Base-by-base conservation (phyloP, 805 yeast genomes). In the Metschnikowia sp. region DNA sequence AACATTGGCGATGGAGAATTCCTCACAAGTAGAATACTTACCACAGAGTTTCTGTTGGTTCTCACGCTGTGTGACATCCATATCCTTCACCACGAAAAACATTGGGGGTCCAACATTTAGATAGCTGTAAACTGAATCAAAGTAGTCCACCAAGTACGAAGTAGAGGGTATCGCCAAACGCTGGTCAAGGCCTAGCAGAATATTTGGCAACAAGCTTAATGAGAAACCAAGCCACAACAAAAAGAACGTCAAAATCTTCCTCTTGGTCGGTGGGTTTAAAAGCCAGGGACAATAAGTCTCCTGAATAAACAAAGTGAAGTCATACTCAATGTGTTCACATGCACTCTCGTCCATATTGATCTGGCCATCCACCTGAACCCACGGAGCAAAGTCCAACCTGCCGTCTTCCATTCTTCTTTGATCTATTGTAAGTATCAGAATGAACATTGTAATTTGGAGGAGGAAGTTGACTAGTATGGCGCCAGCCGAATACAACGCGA, bases 51-150 rank as follows among this genome's bases (percentile, higher is more conserved):
- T 72, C 56, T 84, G 85, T 63, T 92, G 99, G 40, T 75, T 76
- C 2, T 55, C 66, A 40, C 87, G 69, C 11, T 64, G 48, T 0
- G 92, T 87, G 6, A 86, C 74, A 57, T 88, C 84, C 40, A 81
- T 60, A 44, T 79, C 82, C 39, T 80, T 78, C n/a, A 88, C 81
- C 22, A 94, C 89, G 64, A 90, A 86, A 60, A 86, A 94, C 1
- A 88, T 76, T 0, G 99, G 99, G 1, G 99, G 96, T 0, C 98
- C 99, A 8, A 86, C 86, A 49, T 85, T 83, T 50, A 92, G 72
- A 60, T 83, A 86, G 1, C 75, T 65, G 61, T 84, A 86, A 3
- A 90, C 72, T 45, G 91, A 88, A 54, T 84, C 72, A 68, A 88
- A 92, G 64, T 92, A 94, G 44, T 81, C 77, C 34, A 90, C 82